phyloP scores from a whole-genome alignment of 371 early-diverging fungal species.

The Phascolomyces articulosus region DNA sequence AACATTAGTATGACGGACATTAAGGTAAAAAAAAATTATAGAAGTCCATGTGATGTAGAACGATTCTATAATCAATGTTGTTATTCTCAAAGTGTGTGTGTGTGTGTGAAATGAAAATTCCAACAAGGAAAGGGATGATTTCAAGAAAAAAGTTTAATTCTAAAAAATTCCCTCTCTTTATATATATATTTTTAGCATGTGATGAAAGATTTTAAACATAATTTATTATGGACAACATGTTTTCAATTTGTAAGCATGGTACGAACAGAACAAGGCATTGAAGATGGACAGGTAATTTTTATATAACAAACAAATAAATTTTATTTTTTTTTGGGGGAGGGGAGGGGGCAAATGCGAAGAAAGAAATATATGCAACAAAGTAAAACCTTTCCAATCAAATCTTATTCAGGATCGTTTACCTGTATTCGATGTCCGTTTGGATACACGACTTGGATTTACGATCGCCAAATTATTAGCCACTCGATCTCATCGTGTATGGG shows the following conservation, averaged over 20 bases:
- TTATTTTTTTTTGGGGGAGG: background rate
- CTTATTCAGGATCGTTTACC: slow-evolving; percentile 72
- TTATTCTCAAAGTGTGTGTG: too few relatives aligned
- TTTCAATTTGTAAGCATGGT: slow-evolving; percentile 57
- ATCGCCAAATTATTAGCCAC: slow-evolving; percentile 82
- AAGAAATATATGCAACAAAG: background rate
- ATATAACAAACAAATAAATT: too few relatives aligned
- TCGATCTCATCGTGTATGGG: slow-evolving; percentile 84
- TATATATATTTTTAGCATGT: slow-evolving; percentile 32
- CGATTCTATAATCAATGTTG: too few relatives aligned
- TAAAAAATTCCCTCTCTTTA: too few relatives aligned
- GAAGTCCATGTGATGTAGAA: background rate
- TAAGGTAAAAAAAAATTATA: slow-evolving; percentile 34
- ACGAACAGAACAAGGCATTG: slow-evolving; percentile 50
- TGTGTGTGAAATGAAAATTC: too few relatives aligned
- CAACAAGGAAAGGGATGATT: background rate
- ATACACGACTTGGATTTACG: slow-evolving; percentile 69
- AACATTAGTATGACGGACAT: slow-evolving; percentile 77
- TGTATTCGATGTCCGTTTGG: slow-evolving; percentile 76
- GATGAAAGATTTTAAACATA: slow-evolving; percentile 46
- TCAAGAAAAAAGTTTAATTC: background rate
- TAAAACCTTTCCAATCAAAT: slow-evolving; percentile 2
- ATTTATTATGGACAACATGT: slow-evolving; percentile 53
- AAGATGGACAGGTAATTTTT: slow-evolving; percentile 58
- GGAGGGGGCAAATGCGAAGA: background rate